Evolutionary conservation across 1,284 basidiomycete genomes (phyloP), one percentile per base, ranked within the genome.

Genomic region (Testicularia cyperi): DNA sequence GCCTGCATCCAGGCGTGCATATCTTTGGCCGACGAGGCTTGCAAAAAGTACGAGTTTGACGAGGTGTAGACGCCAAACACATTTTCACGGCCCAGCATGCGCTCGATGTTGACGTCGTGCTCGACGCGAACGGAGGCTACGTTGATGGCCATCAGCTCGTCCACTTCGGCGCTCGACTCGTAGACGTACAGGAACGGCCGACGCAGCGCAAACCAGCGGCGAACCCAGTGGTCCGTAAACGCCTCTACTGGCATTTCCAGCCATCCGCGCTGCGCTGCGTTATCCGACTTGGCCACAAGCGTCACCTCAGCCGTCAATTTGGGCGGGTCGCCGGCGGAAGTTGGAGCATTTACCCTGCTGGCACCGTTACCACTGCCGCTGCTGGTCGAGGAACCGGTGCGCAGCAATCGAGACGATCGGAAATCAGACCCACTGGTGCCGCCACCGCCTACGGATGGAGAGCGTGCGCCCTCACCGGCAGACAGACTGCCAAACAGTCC

Each of bases 151-250:
- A 68, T 64, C 6, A 86, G 79, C 77, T 95, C 91, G 68, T 91
- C 88, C 14, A 87, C 75, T 77, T 95, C 90, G 58, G 85, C 85
- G 7, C 85, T 86, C 58, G 85, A 84, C 22, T 83, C 81, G 79
- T 92, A 95, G 45, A 96, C 81, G 70, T 91, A 86, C 5, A 97
- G 81, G 77, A 94, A 92, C 0, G 94, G 94, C 70, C 69, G 46
- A 74, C 85, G 83, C n/a, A 97, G 81, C 12, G 91, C 88, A 73
- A 94, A 92, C 84, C 87, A 90, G 32, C 86, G 80, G 71, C 83
- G 84, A 60, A 85, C 84, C 92, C 94, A 97, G 15, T 80, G 75
- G 71, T 91, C 85, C 57, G 84, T 83, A 24, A 82, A 83, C 6
- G 90, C 88, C 74, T 95, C 86, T 20, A 82, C 82, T 51, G 96